A percentile compares a stretch with the other conserved stretches of the same genome.
phyloP scores from a whole-genome alignment of 805 yeast genomes.

The Barnettozyma sucrosica region DNA sequence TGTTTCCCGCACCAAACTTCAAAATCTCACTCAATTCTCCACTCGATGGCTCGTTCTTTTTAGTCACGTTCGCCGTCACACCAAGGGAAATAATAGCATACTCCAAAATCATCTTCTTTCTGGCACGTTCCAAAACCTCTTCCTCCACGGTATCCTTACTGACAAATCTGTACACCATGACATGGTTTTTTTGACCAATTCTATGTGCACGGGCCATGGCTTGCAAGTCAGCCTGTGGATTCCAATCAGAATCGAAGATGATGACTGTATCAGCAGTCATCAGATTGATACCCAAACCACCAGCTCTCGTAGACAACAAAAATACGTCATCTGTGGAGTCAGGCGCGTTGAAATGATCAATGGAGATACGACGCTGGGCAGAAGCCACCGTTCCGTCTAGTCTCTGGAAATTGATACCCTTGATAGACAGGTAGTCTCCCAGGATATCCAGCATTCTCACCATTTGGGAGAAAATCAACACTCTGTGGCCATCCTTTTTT shows the following conservation, averaged over 20 bases:
- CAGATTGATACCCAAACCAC: slow-evolving; percentile 95
- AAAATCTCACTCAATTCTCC: slow-evolving; percentile 88
- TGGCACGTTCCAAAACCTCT: slow-evolving; percentile 91
- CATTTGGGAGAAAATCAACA: slow-evolving; percentile 93
- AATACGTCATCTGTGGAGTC: slow-evolving; percentile 90
- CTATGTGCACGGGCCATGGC: slow-evolving; percentile 99
- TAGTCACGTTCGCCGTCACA: slow-evolving; percentile 64
- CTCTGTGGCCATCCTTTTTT: slow-evolving; percentile 92
- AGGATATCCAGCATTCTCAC: slow-evolving; percentile 91
- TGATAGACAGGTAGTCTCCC: slow-evolving; percentile 85
- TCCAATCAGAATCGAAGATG: slow-evolving; percentile 98
- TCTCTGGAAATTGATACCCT: slow-evolving; percentile 85
- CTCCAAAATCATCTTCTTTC: slow-evolving; percentile 96
- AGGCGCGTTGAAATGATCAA: slow-evolving; percentile 94
- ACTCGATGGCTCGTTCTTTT: slow-evolving; percentile 68
- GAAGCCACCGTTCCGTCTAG: slow-evolving; percentile 97
- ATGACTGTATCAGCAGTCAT: slow-evolving; percentile 99
- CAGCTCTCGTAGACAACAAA: slow-evolving; percentile 91
- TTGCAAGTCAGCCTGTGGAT: slow-evolving; percentile 97
- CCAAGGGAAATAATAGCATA: slow-evolving; percentile 97
- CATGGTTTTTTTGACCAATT: slow-evolving; percentile 98
- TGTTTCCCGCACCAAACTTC: slow-evolving; percentile 97
- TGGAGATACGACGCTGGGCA: slow-evolving; percentile 85
- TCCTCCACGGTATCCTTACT: slow-evolving; percentile 98
- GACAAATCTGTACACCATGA: slow-evolving; percentile 95